Percentiles rank a stretch among this genome's conserved stretches.
Evolutionary conservation across 306 rosid species (phyloP).

Genomic region (Nissolia schottii): DNA sequence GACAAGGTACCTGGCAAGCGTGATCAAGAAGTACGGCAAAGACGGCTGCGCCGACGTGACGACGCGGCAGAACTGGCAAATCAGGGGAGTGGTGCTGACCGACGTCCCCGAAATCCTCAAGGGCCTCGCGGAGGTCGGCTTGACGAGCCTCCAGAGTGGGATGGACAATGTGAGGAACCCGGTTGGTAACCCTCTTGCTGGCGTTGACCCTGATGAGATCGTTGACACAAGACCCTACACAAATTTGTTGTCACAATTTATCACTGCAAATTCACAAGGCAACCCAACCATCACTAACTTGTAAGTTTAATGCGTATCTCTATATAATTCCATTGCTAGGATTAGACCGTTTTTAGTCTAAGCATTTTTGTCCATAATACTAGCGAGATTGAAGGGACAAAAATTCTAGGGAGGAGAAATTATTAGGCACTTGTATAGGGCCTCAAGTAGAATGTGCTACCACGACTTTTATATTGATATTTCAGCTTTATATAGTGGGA

Average conservation of each 20-base stretch:
- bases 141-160: slow-evolving; percentile 94
- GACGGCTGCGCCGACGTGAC: slow-evolving; percentile 98
- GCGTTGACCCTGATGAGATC: slow-evolving; percentile 79
- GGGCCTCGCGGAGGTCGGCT: slow-evolving; percentile 78
- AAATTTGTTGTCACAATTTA: slow-evolving; percentile 74
- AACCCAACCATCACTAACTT: slow-evolving; percentile 70
- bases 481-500: too few relatives aligned
- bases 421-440: too few relatives aligned
- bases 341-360: neutral
- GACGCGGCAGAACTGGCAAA: slow-evolving; percentile 95
- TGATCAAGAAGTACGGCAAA: slow-evolving; percentile 74
- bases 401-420: too few relatives aligned
- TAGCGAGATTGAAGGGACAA: neutral
- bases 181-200: slow-evolving; percentile 95
- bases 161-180: slow-evolving; percentile 99
- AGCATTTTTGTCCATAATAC: neutral
- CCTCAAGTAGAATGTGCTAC: too few relatives aligned
- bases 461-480: too few relatives aligned
- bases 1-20: slow-evolving; percentile 73
- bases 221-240: slow-evolving; percentile 80
- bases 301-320: too few relatives aligned
- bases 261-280: slow-evolving; percentile 73
- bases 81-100: slow-evolving; percentile 73
- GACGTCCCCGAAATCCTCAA: slow-evolving; percentile 87
- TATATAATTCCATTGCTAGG: neutral